Conservation (phyloP, 345 rosid genomes). For the Brassica incana region DNA sequence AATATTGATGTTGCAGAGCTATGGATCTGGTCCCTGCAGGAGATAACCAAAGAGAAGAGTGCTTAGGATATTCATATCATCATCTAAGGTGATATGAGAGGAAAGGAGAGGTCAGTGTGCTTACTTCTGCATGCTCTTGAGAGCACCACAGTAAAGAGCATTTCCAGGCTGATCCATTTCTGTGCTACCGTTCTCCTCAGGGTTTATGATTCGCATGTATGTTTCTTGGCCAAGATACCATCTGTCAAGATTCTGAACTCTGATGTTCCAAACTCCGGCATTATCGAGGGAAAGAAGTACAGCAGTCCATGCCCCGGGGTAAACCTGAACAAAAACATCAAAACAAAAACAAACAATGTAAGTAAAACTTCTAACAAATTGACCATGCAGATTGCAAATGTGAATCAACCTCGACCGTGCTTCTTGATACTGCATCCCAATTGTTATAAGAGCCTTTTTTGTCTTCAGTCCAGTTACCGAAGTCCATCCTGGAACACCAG, state of each 20-base stretch:
- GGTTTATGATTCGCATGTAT: constrained; percentile 77
- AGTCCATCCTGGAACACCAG: constrained; percentile 70
- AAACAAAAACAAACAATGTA: background rate
- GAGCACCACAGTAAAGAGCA: constrained; percentile 77
- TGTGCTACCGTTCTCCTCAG: constrained; percentile 78
- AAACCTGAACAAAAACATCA: constrained; percentile 53
- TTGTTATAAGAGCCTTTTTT: constrained; percentile 62
- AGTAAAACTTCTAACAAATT: background rate
- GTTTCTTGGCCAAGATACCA: constrained; percentile 98
- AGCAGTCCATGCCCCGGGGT: constrained; percentile 97
- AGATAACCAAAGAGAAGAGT: constrained; percentile 7
- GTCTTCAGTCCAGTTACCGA: constrained; percentile 82
- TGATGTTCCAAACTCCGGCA: constrained; percentile 84
- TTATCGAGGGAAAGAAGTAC: constrained; percentile 73
- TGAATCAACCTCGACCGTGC: constrained; percentile 63
- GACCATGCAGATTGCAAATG: background rate
- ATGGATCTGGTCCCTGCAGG: constrained; percentile 41
- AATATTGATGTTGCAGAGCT: constrained; percentile 44
- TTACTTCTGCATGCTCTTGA: constrained; percentile 56
- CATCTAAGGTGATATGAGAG: background rate
- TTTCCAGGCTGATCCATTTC: constrained; percentile 69
- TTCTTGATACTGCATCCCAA: constrained; percentile 70
- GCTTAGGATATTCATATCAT: background rate
- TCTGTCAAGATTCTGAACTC: constrained; percentile 89
- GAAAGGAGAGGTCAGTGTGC: background rate